These are phyloP conservation scores for Azolla pinnata DNA, from an alignment of 75 land plant genomes.

Conservation along the genomic window DNA sequence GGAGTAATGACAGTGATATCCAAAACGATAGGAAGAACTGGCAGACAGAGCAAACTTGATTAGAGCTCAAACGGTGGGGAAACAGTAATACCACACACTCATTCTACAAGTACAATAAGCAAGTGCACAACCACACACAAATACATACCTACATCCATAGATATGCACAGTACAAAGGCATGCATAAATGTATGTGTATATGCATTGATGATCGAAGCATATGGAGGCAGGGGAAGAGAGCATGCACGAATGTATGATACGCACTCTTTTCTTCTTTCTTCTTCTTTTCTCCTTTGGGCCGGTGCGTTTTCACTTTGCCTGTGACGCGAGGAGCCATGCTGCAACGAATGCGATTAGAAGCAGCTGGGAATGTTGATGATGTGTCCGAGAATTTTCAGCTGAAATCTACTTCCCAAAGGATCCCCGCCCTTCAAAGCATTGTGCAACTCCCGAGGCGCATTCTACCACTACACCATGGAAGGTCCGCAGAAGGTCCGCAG, in stretches of 20 bases:
- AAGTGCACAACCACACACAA: too few species aligned
- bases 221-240: not conserved
- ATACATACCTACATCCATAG: too few species aligned
- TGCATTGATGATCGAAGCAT: not conserved
- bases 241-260: not conserved
- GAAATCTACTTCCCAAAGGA: too few species aligned
- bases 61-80: not conserved
- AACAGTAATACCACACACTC: not conserved
- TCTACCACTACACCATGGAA: too few species aligned
- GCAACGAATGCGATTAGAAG: too few species aligned
- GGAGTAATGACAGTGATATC: slow-evolving; percentile 72
- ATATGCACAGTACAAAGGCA: not conserved
- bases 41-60: slow-evolving; percentile 7
- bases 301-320: slow-evolving; percentile 42
- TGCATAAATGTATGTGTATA: not conserved
- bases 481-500: too few species aligned
- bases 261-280: slow-evolving; percentile 88
- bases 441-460: too few species aligned
- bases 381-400: too few species aligned
- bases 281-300: slow-evolving; percentile 70
- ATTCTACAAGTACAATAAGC: too few species aligned
- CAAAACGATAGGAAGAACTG: slow-evolving; percentile 66
- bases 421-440: too few species aligned
- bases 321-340: slow-evolving; percentile 67
- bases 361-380: too few species aligned